These are phyloP conservation scores for Silene latifolia DNA, from an alignment of 148 eudicot species.

Conservation along the genomic window DNA sequence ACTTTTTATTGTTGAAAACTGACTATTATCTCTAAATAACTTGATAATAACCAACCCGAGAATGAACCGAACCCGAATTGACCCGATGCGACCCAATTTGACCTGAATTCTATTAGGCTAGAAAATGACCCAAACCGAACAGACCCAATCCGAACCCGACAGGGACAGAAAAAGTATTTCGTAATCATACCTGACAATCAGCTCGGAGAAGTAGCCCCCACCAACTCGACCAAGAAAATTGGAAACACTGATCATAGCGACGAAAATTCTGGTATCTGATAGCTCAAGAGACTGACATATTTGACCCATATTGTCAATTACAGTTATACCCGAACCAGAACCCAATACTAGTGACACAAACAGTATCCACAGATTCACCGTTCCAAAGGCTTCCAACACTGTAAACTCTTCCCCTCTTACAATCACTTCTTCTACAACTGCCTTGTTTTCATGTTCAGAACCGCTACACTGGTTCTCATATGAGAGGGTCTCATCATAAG, in stretches of 20 bases:
- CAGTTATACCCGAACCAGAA: constrained; percentile 48
- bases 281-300: constrained; percentile 52
- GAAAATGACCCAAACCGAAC: too few relatives aligned
- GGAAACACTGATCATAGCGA: constrained; percentile 63
- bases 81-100: too few relatives aligned
- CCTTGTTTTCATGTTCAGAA: not conserved
- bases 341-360: constrained; percentile 67
- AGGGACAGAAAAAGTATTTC: too few relatives aligned
- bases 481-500: not conserved
- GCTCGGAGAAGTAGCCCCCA: constrained; percentile 69
- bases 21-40: too few relatives aligned
- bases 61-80: too few relatives aligned
- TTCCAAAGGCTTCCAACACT: constrained; percentile 53
- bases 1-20: too few relatives aligned
- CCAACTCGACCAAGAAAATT: constrained; percentile 75
- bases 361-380: constrained; percentile 76
- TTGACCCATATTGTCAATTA: constrained; percentile 65
- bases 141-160: too few relatives aligned
- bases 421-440: not conserved
- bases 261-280: constrained; percentile 39
- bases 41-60: too few relatives aligned
- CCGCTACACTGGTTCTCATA: not conserved
- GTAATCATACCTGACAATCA: constrained; percentile 39
- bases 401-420: constrained; percentile 35
- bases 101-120: too few relatives aligned